Evolutionary conservation across 179 eudicot genomes (phyloP), one percentile per base, ranked within the genome.

Genomic region (Amaranthus tricolor): DNA sequence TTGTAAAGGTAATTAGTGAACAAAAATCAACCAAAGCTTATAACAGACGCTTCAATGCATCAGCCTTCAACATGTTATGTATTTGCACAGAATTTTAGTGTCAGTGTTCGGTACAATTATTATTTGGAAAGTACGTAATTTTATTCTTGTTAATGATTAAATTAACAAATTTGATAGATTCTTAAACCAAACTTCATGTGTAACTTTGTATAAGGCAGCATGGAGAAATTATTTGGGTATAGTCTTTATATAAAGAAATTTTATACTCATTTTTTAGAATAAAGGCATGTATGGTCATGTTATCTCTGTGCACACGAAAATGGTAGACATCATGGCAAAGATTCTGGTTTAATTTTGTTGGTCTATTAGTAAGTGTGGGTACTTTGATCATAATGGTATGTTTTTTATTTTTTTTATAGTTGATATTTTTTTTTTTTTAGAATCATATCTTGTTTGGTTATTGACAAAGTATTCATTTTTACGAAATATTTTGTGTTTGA

Each of bases 241-340:
- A 3, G 14, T 51, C 20, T 68, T 68, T 24, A 13, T 1, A 52
- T 52, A 64, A 54, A 53, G 61, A 47, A 31, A 31, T 53, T 8
- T 21, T 53, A 53, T 47, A 54, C 24, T 15, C 61, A 53, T 31
- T 31, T 31, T 31, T 31, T 3, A 24, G 60, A 69, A 69, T 69
- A 69, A 69, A 69, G 72, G 15, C 24, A 49, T 66, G 49, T 47
- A 51, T 68, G 57, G 17, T 19, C 59, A 13, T 17, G 12, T 59
- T 9, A 9, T 13, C 75, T 72, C 61, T 21, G 58, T 57, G 15
- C 47, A 72, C 58, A 72, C 19, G 75, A 60, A 72, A 72, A n/a
- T 10, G 48, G 0, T 9, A 71, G 13, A 71, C 0, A 45, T 71
- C 51, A 72, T 73, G 68, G 55, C 49, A 49, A 62, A 73, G 56